These are phyloP conservation scores for Penicillium desertorum DNA, from an alignment of 495 filamentous ascomycete species.

Conservation along the genomic window DNA sequence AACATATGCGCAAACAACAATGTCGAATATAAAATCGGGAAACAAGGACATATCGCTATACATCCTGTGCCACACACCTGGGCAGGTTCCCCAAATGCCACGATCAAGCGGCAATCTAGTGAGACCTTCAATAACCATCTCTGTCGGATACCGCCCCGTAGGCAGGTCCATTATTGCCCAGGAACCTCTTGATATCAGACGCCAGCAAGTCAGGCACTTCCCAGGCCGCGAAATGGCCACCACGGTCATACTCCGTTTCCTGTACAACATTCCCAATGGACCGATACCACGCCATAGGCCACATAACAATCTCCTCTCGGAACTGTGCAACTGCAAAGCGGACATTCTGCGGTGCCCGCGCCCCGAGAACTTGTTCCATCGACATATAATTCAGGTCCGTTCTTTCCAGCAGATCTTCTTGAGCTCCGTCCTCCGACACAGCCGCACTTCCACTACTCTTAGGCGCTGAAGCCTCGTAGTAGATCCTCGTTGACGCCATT, in stretches of 20 bases:
- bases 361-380: slow-evolving; percentile 15
- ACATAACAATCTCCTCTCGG: slow-evolving; percentile 42
- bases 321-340: slow-evolving; percentile 47
- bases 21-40: too few relatives aligned
- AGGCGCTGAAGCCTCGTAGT: slow-evolving; percentile 44
- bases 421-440: slow-evolving; percentile 8
- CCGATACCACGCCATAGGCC: slow-evolving; percentile 43
- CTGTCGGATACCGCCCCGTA: slow-evolving; percentile 38
- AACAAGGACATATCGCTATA: not conserved
- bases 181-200: slow-evolving; percentile 41
- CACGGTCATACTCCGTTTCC: slow-evolving; percentile 41
- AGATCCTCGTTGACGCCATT: slow-evolving; percentile 49
- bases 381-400: slow-evolving; percentile 20
- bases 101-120: not conserved
- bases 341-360: slow-evolving; percentile 28
- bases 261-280: slow-evolving; percentile 43
- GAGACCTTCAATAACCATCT: slow-evolving; percentile 30
- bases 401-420: slow-evolving; percentile 4
- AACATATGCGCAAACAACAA: too few relatives aligned
- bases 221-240: slow-evolving; percentile 56
- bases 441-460: slow-evolving; percentile 18
- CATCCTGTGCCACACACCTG: not conserved
- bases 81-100: not conserved
- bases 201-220: slow-evolving; percentile 48
- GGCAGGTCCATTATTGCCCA: slow-evolving; percentile 44